Conservation (phyloP, 2,329 filamentous ascomycete species). For the Neobulgaria alba region DNA sequence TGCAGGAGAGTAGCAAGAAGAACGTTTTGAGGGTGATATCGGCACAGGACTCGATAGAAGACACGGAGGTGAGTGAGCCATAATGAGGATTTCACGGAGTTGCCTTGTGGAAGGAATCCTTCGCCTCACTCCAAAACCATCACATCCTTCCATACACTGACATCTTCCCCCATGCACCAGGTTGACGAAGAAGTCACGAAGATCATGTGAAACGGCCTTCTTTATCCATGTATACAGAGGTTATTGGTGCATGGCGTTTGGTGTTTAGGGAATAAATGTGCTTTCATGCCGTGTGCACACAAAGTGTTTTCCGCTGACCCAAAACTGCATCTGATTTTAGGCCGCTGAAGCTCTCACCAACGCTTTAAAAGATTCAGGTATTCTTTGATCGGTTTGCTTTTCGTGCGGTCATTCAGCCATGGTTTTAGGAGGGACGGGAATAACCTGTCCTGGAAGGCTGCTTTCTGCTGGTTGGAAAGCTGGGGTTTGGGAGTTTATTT, state of each 20-base stretch:
- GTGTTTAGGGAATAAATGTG: conserved; percentile 3
- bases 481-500: background rate
- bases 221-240: conserved; percentile 16
- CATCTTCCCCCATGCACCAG: conserved; percentile 38
- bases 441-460: too few relatives aligned
- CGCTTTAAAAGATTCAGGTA: conserved; percentile 8
- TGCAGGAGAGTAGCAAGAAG: conserved; percentile 99
- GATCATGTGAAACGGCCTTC: conserved; percentile 27
- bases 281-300: conserved; percentile 6
- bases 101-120: background rate
- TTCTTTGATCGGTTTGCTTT: conserved; percentile 2
- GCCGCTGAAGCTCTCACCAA: conserved; percentile 11
- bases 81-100: conserved; percentile 1
- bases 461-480: too few relatives aligned
- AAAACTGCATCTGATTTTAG: conserved; percentile 9
- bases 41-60: conserved; percentile 94
- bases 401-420: background rate
- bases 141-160: conserved; percentile 42
- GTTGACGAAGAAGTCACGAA: conserved; percentile 32
- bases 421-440: too few relatives aligned
- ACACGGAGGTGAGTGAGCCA: conserved; percentile 83
- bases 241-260: conserved; percentile 15
- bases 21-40: conserved; percentile 93
- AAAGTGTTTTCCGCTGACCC: conserved; percentile 7
- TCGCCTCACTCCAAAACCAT: background rate